Base-by-base conservation (phyloP, 768 basidiomycete species). In the Leccinum truebloodii region DNA sequence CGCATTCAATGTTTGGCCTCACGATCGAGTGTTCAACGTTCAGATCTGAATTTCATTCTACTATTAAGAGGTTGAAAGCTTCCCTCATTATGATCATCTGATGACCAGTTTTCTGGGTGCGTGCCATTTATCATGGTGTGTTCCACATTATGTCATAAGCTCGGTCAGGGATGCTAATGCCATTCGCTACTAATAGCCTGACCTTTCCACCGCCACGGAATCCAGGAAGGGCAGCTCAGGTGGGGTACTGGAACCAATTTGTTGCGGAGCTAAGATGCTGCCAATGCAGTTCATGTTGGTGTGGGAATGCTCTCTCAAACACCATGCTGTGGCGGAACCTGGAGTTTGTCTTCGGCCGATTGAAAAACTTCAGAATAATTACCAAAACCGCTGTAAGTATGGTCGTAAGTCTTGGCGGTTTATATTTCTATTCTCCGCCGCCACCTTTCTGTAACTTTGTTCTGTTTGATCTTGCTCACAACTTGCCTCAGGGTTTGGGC, bases 321-420 rank as follows among this genome's bases (percentile, higher is more conserved):
- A 30, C 59, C 60, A 51, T 18, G 58, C 61, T 62, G 61, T 61
- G 16, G 44, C 5, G 18, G 18, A 18, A 20, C 22, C 10, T 28
- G 18, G 18, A n/a, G 26, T 8, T 8, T 28, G 28, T 16, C 13
- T 3, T 41, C 51, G 26, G 34, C 62, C 44, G 35, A 41, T 1
- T 1, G 37, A 34, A 3, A 26, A 3, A 6, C 28, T 13, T 18
- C 32, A 32, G 32, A 32, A 32, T 32, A 10, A 32, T 32, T 32
- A 32, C 32, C 32, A 32, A 32, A 10, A 32, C 10, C 32, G 32
- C 32, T 32, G 32, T 32, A 32, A 32, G 32, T 32, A n/a, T n/a
- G n/a, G n/a, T n/a, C n/a, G n/a, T n/a, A n/a, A n/a, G n/a, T n/a
- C n/a, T 12, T 44, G 20, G 28, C 39, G 20, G 24, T 48, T 26